Evolutionary conservation across 2,329 filamentous ascomycete species (phyloP), one percentile per base, ranked within the genome.

Genomic region (Eutypella sp.): DNA sequence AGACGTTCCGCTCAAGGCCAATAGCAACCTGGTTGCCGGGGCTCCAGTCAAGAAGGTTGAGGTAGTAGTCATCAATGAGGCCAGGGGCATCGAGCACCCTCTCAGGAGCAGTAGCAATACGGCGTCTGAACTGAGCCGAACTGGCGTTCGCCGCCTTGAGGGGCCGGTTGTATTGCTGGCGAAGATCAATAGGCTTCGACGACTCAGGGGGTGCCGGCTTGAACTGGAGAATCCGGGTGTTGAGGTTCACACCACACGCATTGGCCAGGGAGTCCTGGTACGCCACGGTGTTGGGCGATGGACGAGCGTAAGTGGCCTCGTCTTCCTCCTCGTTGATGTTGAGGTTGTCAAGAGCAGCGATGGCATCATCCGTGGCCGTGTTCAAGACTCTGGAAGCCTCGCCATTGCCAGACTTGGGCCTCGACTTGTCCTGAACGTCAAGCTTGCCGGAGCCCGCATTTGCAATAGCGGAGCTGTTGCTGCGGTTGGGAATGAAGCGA

Each of bases 201-300:
- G 93, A 97, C 73, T 97, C 93, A 4, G 93, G 93, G n/a, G 93
- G 82, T 2, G 92, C 90, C 45, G 93, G 93, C 83, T 99, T 99
- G 79, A 96, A 99, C 49, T 93, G 88, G 42, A 99, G 85, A 59
- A 99, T 99, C 52, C 93, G 88, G 45, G 91, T 95, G 75, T 91
- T 95, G 51, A 95, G 80, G 63, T 84, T 92, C 52, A 99, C 89
- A 47, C 91, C 93, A 66, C 92, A 97, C 41, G 92, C 92, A 55
- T 84, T 85, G 39, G 92, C 91, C 39, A 97, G 75, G 3, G 90
- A 92, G 48, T 93, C 89, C 68, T 96, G 87, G 67, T 96, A 97
- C 19, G 92, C 92, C 44, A 89, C 82, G 2, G 88, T 85, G 68
- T 93, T 90, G 46, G 91, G 91, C 7, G 90, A 89, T 13, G 88